Conservation (phyloP, 768 basidiomycete genomes). For the Suillus subalutaceus region DNA sequence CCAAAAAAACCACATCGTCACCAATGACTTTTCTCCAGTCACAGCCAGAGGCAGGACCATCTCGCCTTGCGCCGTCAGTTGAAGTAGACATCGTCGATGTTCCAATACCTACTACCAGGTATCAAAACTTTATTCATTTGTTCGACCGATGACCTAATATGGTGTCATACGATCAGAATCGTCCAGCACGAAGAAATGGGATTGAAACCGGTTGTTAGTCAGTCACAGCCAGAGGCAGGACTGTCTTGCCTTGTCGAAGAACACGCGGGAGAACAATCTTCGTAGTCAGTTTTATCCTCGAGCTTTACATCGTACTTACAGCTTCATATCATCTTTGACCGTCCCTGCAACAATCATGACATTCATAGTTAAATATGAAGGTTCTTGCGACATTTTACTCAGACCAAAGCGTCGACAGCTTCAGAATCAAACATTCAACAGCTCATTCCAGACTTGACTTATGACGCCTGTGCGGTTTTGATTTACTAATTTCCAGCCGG, state of each 20-base stretch:
- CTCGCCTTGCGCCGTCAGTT: neutral
- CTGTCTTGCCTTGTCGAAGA: neutral
- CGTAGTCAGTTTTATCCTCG: constrained; percentile 1
- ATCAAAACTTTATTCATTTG: neutral
- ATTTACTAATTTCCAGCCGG: too few species aligned
- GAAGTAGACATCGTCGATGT: neutral
- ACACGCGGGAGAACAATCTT: neutral
- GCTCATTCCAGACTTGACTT: neutral
- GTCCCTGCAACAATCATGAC: neutral
- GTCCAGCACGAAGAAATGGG: too few species aligned
- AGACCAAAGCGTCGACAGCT: neutral
- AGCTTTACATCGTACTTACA: neutral
- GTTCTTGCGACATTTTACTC: too few species aligned
- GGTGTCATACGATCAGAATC: neutral
- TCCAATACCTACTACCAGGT: neutral
- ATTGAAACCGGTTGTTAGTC: neutral
- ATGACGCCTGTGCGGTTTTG: too few species aligned
- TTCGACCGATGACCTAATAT: neutral
- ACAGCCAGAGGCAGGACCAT: neutral
- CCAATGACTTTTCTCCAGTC: neutral
- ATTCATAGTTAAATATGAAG: too few species aligned
- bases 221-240: neutral
- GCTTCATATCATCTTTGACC: neutral
- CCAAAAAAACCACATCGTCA: neutral
- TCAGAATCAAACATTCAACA: neutral